phyloP scores from a whole-genome alignment of 331 rosid genomes.

The Arachis monticola region DNA sequence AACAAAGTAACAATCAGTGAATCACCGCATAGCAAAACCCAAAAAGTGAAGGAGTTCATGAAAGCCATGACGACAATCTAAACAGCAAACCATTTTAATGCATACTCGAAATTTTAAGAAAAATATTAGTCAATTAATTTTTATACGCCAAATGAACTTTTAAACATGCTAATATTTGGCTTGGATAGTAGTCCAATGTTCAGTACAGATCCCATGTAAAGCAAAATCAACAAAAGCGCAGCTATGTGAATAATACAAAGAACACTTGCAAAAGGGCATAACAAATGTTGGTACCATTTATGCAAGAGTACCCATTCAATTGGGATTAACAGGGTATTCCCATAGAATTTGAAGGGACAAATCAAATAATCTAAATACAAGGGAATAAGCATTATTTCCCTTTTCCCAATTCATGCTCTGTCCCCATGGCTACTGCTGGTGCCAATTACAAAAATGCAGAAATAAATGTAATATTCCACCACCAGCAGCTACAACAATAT shows the following conservation, averaged over 20 bases:
- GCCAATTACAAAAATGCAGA: conserved; percentile 32
- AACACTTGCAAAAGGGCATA: not conserved
- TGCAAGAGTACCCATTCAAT: not conserved
- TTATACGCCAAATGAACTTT: too few relatives aligned
- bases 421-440: conserved; percentile 33
- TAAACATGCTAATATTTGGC: too few relatives aligned
- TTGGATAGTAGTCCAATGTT: not conserved
- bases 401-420: conserved; percentile 26
- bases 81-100: conserved; percentile 6
- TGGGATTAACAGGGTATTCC: too few relatives aligned
- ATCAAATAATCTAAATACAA: conserved; percentile 33
- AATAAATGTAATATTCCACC: conserved; percentile 11
- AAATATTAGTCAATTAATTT: not conserved
- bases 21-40: too few relatives aligned
- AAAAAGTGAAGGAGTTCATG: not conserved
- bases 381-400: conserved; percentile 28
- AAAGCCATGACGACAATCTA: conserved; percentile 6
- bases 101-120: too few relatives aligned
- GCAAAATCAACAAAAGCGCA: not conserved
- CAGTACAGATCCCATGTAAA: not conserved
- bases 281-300: too few relatives aligned
- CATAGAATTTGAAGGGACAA: not conserved
- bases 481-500: conserved; percentile 11
- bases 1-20: too few relatives aligned
- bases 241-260: not conserved